These are phyloP conservation scores for Blastobotrys ciferrii DNA, from an alignment of 1,139 yeast genomes.

Conservation along the genomic window DNA sequence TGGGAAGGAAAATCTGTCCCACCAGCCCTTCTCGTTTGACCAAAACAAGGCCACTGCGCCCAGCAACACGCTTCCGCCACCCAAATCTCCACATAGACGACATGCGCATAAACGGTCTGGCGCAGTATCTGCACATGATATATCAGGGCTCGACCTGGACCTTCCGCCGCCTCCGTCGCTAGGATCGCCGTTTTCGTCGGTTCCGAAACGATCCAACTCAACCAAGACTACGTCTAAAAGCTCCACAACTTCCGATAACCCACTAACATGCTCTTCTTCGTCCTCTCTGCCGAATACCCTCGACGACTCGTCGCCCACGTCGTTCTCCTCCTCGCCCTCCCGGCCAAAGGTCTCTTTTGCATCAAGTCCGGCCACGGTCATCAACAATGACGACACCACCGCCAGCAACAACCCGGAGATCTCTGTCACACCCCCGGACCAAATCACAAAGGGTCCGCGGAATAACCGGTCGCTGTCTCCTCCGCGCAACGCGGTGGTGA, in stretches of 20 bases:
- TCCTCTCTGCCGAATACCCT: slow-evolving; percentile 4
- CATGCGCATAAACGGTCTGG: slow-evolving; percentile 22
- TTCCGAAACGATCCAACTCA: slow-evolving; percentile 5
- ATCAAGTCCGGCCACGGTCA: slow-evolving; percentile 4
- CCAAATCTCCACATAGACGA: slow-evolving; percentile 18
- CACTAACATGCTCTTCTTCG: slow-evolving; percentile 4
- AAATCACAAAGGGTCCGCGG: neutral
- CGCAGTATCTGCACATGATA: slow-evolving; percentile 20
- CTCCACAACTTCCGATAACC: slow-evolving; percentile 8
- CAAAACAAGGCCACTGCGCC: neutral
- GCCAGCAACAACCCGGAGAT: slow-evolving; percentile 1
- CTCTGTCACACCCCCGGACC: slow-evolving; percentile 1
- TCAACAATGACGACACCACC: neutral
- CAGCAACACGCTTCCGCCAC: slow-evolving; percentile 6
- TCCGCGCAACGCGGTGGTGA: neutral
- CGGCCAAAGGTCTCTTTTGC: slow-evolving; percentile 13
- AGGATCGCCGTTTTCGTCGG: slow-evolving; percentile 2
- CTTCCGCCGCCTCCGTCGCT: slow-evolving; percentile 8
- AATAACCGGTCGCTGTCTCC: slow-evolving; percentile 1
- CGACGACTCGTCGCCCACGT: slow-evolving; percentile 1
- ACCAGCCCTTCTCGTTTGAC: slow-evolving; percentile 1
- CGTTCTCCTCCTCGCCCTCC: slow-evolving; percentile 5
- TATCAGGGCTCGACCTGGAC: neutral
- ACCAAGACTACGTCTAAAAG: slow-evolving; percentile 9
- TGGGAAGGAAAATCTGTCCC: slow-evolving; percentile 8